Evolutionary conservation across 768 basidiomycete genomes (phyloP), one percentile per base, ranked within the genome.

Genomic region (Hypsizygus marmoreus): DNA sequence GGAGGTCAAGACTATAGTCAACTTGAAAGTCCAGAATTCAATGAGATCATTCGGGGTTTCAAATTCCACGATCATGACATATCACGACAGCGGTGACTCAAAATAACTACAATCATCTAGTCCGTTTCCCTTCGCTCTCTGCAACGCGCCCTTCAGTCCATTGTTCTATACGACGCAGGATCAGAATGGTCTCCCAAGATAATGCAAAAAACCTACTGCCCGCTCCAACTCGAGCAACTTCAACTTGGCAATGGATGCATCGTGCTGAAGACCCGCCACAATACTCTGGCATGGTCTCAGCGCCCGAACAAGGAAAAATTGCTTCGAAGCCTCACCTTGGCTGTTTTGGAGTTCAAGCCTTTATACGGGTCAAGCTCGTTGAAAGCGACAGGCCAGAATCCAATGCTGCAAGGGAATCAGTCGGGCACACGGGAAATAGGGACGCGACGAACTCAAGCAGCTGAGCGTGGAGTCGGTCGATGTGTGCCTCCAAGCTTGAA

Each of bases 311-410:
- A 9, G 19, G 14, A 7, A 43, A 22, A 26, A 33, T n/a, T n/a
- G n/a, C n/a, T n/a, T 25, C 2, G 13, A 23, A 17, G 29, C 29
- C 57, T 34, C 45, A 86, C 87, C 75, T 87, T 88, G 40, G 84
- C 85, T 0, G 84, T 88, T 63, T 83, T 89, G 17, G 78, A 80
- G 57, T 88, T 86, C n/a, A 88, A 70, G 4, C 86, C 86, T 39
- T 74, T 80, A 60, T 82, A 85, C 1, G 77, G 76, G 19, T 81
- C 79, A 17, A 88, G 72, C 31, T 79, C 73, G 14, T 75, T 70
- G 45, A 74, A 72, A 1, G 73, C 68, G 29, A 88, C 76, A 0
- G 83, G 85, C 54, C 71, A 83, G 44, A 75, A 74, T 2, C 73
- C 77, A 30, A 79, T 60, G 26, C 74, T 67, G 26, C 34, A 32